These are phyloP conservation scores for Colletotrichum ledebouriae DNA, from an alignment of 2,329 filamentous ascomycete species.

Conservation along the genomic window DNA sequence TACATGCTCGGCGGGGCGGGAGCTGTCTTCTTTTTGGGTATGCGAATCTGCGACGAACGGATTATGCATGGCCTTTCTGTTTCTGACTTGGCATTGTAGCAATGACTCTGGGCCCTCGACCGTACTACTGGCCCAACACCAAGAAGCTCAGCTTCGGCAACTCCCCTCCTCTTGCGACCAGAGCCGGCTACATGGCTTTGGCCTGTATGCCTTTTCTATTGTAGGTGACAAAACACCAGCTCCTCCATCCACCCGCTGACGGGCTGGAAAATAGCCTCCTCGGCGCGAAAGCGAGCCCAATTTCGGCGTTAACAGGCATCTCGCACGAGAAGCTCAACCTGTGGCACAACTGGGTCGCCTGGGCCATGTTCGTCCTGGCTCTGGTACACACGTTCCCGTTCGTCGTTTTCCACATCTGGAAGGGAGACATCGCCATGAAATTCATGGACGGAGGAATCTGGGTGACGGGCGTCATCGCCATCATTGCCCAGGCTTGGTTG, in stretches of 20 bases:
- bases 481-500: constrained; percentile 67
- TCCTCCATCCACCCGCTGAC: too few species aligned
- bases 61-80: too few species aligned
- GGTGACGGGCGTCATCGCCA: constrained; percentile 67
- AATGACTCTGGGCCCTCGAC: constrained; percentile 63
- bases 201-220: constrained; percentile 66
- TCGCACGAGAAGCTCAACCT: constrained; percentile 69
- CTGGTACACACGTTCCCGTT: constrained; percentile 72
- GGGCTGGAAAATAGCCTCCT: constrained; percentile 51
- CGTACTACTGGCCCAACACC: constrained; percentile 69
- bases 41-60: too few species aligned
- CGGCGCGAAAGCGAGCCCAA: constrained; percentile 67
- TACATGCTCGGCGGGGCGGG: constrained; percentile 56
- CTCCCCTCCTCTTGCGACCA: constrained; percentile 66
- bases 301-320: constrained; percentile 66
- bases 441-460: constrained; percentile 63
- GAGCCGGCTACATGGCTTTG: constrained; percentile 66
- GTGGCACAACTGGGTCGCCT: constrained; percentile 68
- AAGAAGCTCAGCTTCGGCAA: constrained; percentile 56
- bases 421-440: constrained; percentile 61
- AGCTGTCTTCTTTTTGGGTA: constrained; percentile 59
- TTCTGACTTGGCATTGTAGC: neutral
- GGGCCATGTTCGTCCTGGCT: constrained; percentile 68
- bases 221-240: constrained; percentile 40
- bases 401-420: constrained; percentile 64